Evolutionary conservation across 2,329 filamentous ascomycete genomes (phyloP).

Genomic region (Aspergillus fumigatus): DNA sequence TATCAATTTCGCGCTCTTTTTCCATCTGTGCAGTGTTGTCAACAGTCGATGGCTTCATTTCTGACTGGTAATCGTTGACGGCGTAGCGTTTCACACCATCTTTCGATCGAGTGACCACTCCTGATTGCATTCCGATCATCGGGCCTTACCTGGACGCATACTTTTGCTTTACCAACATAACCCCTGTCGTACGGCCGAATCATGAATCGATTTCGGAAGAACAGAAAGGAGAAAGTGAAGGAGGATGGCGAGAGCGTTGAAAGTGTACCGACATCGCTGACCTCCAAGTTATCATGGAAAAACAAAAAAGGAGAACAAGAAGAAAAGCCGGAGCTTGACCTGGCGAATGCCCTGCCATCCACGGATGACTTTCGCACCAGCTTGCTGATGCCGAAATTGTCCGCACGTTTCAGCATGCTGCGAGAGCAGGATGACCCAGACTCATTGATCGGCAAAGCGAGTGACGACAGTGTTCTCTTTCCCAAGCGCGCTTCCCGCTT

Average conservation of each 20-base stretch:
- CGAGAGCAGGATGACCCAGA: conserved; percentile 88
- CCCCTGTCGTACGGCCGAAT: neutral
- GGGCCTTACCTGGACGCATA: neutral
- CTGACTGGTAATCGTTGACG: neutral
- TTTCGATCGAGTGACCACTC: neutral
- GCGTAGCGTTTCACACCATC: neutral
- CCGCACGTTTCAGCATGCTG: conserved; percentile 93
- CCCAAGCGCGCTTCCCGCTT: conserved; percentile 76
- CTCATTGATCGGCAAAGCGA: conserved; percentile 86
- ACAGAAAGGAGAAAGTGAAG: conserved; percentile 33
- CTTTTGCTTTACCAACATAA: neutral
- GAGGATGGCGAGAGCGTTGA: conserved; percentile 18
- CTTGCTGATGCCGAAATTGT: conserved; percentile 90
- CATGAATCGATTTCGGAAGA: conserved; percentile 42
- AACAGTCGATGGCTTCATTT: neutral
- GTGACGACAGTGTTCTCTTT: conserved; percentile 86
- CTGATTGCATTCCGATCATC: neutral
- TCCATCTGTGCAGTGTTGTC: neutral
- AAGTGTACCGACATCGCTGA: conserved; percentile 39
- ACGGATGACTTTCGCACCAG: conserved; percentile 92
- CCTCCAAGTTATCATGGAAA: conserved; percentile 45
- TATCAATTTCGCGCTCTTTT: neutral
- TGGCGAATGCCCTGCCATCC: conserved; percentile 69
- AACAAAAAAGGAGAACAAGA: conserved; percentile 47
- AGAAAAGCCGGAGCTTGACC: conserved; percentile 59